Base-by-base conservation (phyloP, 2,329 filamentous ascomycete genomes). In the Aspergillus nomiae region DNA sequence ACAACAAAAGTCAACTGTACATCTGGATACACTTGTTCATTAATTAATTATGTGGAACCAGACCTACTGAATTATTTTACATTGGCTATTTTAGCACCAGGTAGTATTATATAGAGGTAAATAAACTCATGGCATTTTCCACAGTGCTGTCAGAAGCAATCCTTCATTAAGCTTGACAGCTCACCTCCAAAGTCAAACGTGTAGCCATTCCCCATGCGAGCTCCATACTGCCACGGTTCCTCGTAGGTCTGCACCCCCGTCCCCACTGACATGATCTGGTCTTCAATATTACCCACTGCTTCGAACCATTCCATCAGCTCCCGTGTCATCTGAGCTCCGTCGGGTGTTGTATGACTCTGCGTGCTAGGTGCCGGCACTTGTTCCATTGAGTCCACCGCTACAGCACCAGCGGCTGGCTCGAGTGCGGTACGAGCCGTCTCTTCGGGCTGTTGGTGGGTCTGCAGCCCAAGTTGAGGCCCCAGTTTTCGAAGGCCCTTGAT, bases 281-380 rank as follows among this genome's bases (percentile, higher is more conserved):
- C 76, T n/a, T 77, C 76, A 54, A 82, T 81, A 0, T 82, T 85
- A 0, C 86, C 87, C 2, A 86, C 86, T 12, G 86, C 85, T 70
- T 89, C 87, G 63, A 89, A 89, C 70, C 88, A 77, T 63, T 82
- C 85, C 58, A 86, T 87, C 56, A 89, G 71, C 69, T 89, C 87
- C 61, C 85, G 78, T 26, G 79, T 82, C 77, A 83, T 86, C 45
- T 87, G 86, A 73, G 85, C 85, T 5, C 83, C 83, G 62, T 88
- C 84, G 36, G 78, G 68, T 60, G 67, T 70, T 3, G 65, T 73
- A 45, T 69, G 70, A n/a, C 71, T 71, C 9, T 81, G 84, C 3
- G 82, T 83, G 82, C 87, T 87, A 3, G 85, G 43, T 4, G 59
- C 32, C 4, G 56, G 45, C 0, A 55, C 41, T 21, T 57, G 43